Evolutionary conservation across 352 stramenopile species (phyloP).

Genomic region (Globisporangium solare): DNA sequence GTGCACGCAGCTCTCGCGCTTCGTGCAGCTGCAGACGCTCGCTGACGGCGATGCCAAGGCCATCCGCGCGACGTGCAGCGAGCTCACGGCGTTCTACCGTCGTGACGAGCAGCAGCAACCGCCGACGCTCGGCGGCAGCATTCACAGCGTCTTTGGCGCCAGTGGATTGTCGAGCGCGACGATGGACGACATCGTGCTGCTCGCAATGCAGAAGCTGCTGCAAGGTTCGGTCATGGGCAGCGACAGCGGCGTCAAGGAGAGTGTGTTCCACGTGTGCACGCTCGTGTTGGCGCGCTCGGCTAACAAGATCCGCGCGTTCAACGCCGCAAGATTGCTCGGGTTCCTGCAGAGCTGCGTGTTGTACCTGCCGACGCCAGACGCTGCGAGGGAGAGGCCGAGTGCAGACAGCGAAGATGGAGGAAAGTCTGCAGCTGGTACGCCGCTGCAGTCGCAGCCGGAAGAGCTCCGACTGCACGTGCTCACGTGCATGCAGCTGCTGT

Average conservation of each 20-base stretch:
- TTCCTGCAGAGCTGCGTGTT: slow-evolving; percentile 53
- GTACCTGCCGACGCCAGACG: slow-evolving; percentile 42
- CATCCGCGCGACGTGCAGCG: slow-evolving; percentile 20
- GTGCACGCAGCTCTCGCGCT: slow-evolving; percentile 60
- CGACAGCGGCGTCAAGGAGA: slow-evolving; percentile 24
- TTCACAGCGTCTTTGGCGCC: slow-evolving; percentile 8
- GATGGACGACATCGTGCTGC: slow-evolving; percentile 65
- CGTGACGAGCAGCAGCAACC: neutral
- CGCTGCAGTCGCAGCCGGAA: slow-evolving; percentile 36
- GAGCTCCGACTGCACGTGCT: slow-evolving; percentile 57
- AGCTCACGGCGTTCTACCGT: slow-evolving; percentile 26
- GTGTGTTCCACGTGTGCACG: slow-evolving; percentile 23
- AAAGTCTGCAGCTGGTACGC: neutral
- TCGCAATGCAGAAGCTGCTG: slow-evolving; percentile 59
- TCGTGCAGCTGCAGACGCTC: slow-evolving; percentile 34
- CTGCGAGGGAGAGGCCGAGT: slow-evolving; percentile 7
- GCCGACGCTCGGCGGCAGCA: neutral
- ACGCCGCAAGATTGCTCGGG: slow-evolving; percentile 23
- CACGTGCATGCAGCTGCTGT: slow-evolving; percentile 30
- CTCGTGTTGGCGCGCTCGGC: slow-evolving; percentile 31
- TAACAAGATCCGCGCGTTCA: slow-evolving; percentile 18
- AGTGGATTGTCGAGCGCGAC: slow-evolving; percentile 18
- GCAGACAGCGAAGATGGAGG: neutral
- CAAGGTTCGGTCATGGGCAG: slow-evolving; percentile 21
- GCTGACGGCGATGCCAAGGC: slow-evolving; percentile 11